Evolutionary conservation across 2,329 filamentous ascomycete species (phyloP).

Genomic region (Penicillium sp.): DNA sequence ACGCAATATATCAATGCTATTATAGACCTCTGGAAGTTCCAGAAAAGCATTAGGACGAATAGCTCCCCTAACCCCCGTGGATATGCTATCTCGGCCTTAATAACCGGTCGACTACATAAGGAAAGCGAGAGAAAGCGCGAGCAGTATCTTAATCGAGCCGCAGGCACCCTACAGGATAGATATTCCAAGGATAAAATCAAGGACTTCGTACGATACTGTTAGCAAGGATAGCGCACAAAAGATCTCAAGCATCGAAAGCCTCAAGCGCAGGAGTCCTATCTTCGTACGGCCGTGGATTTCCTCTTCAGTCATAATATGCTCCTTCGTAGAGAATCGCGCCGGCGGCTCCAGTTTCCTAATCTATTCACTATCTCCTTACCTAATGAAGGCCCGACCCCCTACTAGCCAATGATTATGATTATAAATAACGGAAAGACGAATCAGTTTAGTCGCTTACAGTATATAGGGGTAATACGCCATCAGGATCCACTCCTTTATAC

Average conservation of each 20-base stretch:
- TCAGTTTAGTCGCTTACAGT: neutral
- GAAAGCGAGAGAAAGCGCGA: neutral
- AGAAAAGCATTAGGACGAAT: neutral
- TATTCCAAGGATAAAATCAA: neutral
- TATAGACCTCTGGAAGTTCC: neutral
- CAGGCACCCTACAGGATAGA: neutral
- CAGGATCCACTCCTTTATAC: neutral
- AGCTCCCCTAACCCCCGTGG: neutral
- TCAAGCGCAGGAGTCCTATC: neutral
- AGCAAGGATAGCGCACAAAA: neutral
- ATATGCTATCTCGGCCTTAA: neutral
- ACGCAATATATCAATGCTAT: neutral
- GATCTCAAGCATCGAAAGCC: neutral
- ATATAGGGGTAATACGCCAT: neutral
- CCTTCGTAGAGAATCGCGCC: neutral
- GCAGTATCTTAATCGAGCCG: neutral
- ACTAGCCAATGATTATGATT: neutral
- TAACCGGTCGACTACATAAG: neutral
- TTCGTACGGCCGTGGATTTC: neutral
- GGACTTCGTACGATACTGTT: neutral
- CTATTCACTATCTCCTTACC: slow-evolving; percentile 1
- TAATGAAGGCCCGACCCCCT: neutral
- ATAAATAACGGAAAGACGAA: neutral
- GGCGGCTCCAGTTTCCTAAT: neutral
- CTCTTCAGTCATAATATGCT: neutral